Evolutionary conservation across 441 rosid genomes (phyloP).

Genomic region (Codiaeum variegatum): DNA sequence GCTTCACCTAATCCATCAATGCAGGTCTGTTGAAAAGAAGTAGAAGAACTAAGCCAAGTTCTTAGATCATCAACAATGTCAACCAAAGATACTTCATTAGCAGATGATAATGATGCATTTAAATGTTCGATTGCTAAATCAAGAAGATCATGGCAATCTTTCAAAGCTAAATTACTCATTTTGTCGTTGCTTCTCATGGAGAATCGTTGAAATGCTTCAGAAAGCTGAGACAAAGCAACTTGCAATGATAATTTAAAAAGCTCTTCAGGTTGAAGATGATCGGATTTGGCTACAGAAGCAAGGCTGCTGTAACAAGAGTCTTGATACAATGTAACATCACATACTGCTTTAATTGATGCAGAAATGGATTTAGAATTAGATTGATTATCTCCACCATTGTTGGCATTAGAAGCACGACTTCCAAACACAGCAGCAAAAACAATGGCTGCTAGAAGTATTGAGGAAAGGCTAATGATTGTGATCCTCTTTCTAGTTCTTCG

Average conservation of each 20-base stretch:
- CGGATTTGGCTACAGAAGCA: background rate
- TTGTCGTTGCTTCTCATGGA: background rate
- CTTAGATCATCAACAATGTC: background rate
- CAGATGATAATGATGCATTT: background rate
- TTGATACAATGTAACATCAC: background rate
- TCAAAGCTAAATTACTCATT: background rate
- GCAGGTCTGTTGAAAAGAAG: background rate
- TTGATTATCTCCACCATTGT: background rate
- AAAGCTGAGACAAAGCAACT: background rate
- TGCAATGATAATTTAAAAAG: background rate
- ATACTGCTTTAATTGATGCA: background rate
- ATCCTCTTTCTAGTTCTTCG: background rate
- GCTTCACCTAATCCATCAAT: background rate
- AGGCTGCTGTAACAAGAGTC: background rate
- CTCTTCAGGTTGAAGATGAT: slow-evolving; percentile 6
- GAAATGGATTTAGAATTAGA: background rate
- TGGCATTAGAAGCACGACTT: background rate
- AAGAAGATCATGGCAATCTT: background rate
- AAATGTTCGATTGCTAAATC: background rate
- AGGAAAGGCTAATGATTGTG: background rate
- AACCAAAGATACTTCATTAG: background rate
- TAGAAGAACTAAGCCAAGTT: background rate
- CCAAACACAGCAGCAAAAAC: background rate
- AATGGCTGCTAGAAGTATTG: background rate
- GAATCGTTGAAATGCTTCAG: background rate